Conservation (phyloP, 75 land plant genomes). For the Isoetes taiwanensis region DNA sequence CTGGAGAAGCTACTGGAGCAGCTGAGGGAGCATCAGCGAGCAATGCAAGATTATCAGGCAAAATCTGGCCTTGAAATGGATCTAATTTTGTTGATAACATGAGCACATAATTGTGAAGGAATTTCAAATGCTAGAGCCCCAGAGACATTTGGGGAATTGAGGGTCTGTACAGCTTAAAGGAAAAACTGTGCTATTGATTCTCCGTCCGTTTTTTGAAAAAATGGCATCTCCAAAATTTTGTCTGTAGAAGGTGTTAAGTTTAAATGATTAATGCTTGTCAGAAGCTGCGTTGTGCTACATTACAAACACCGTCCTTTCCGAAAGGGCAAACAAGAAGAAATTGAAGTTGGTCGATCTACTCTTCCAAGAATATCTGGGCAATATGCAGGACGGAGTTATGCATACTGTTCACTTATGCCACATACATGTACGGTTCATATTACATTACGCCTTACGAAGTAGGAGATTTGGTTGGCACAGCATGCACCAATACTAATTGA, state of each 20-base stretch:
- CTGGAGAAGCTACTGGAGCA: conserved; percentile 58
- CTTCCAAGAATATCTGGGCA: too few relatives aligned
- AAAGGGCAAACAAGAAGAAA: too few relatives aligned
- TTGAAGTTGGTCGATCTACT: too few relatives aligned
- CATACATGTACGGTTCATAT: too few relatives aligned
- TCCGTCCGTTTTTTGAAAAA: not conserved
- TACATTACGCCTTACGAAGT: too few relatives aligned
- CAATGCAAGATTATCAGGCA: conserved; percentile 79
- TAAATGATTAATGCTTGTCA: too few relatives aligned
- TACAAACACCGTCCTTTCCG: too few relatives aligned
- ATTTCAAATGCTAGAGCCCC: not conserved
- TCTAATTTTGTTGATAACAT: not conserved
- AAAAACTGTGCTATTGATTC: not conserved
- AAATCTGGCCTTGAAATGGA: not conserved
- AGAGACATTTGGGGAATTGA: not conserved
- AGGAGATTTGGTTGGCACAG: too few relatives aligned
- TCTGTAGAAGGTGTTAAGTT: not conserved
- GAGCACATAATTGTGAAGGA: not conserved
- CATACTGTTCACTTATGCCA: too few relatives aligned
- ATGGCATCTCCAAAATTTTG: not conserved
- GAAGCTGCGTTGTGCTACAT: too few relatives aligned
- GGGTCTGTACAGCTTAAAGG: not conserved
- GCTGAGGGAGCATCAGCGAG: conserved; percentile 53
- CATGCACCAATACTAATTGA: too few relatives aligned
- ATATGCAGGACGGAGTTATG: too few relatives aligned